Conservation (phyloP, 2,329 filamentous ascomycete genomes). For the Macroventuria anomochaeta region DNA sequence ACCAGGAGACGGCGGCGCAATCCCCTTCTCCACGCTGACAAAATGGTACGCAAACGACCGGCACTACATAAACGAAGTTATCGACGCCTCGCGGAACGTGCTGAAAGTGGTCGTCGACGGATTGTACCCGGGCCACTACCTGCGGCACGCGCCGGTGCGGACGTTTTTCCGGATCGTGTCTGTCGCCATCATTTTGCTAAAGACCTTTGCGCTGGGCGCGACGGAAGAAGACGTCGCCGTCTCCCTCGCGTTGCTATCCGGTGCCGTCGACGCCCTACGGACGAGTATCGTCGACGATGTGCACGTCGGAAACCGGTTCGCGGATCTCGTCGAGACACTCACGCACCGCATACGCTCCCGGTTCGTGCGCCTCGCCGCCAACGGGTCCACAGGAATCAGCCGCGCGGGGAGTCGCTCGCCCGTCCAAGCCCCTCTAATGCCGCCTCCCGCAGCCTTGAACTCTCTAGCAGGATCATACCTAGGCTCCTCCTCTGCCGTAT, state of each 20-base stretch:
- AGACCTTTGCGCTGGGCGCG: slow-evolving; percentile 81
- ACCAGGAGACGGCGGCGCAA: slow-evolving; percentile 49
- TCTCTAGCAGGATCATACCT: slow-evolving; percentile 26
- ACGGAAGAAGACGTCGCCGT: slow-evolving; percentile 78
- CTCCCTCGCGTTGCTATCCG: slow-evolving; percentile 76
- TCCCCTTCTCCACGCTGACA: slow-evolving; percentile 54
- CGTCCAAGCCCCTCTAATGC: slow-evolving; percentile 42
- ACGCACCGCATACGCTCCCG: slow-evolving; percentile 75
- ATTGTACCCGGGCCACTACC: slow-evolving; percentile 73
- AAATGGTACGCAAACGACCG: slow-evolving; percentile 65
- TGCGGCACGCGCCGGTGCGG: slow-evolving; percentile 81
- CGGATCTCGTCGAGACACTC: slow-evolving; percentile 79
- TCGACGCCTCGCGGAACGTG: slow-evolving; percentile 78
- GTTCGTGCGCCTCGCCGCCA: slow-evolving; percentile 66
- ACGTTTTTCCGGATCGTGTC: slow-evolving; percentile 89
- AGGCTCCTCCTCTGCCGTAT: slow-evolving; percentile 7
- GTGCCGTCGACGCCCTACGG: slow-evolving; percentile 74
- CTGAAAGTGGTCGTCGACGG: slow-evolving; percentile 78
- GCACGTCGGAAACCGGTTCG: slow-evolving; percentile 82
- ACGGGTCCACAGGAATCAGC: slow-evolving; percentile 52
- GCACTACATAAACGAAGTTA: slow-evolving; percentile 71
- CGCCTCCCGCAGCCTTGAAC: slow-evolving; percentile 34
- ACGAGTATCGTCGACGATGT: slow-evolving; percentile 85
- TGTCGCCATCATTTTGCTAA: slow-evolving; percentile 83
- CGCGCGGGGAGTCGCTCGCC: slow-evolving; percentile 40